phyloP scores from a whole-genome alignment of 164 flowering plant genomes.

The Warburgia ugandensis region DNA sequence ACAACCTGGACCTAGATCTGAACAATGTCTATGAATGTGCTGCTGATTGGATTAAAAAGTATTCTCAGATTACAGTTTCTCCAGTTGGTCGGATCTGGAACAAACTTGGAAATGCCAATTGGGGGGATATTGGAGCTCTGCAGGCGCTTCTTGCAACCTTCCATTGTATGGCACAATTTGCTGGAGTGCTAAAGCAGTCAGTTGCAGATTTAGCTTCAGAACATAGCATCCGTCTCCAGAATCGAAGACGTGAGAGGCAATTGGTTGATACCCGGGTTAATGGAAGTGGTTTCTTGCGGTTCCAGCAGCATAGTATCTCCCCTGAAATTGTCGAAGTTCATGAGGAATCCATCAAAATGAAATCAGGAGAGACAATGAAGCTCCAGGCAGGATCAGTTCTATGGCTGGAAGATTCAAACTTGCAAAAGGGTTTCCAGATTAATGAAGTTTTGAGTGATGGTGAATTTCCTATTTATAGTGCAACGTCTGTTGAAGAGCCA shows the following conservation, averaged over 20 bases:
- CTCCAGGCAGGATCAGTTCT: constrained; percentile 67
- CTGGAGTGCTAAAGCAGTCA: constrained; percentile 64
- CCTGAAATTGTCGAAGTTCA: constrained; percentile 81
- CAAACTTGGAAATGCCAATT: constrained; percentile 93
- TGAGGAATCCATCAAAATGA: constrained; percentile 35
- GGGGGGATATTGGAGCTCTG: constrained; percentile 83
- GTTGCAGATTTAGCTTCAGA: constrained; percentile 72
- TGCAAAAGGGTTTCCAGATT: constrained; percentile 62
- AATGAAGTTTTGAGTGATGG: constrained; percentile 40
- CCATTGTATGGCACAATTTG: constrained; percentile 53
- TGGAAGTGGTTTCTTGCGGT: constrained; percentile 47
- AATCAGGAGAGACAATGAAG: constrained; percentile 34
- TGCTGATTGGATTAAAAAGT: constrained; percentile 65
- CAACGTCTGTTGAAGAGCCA: constrained; percentile 57
- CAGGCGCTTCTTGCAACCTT: constrained; percentile 75
- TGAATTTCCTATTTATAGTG: constrained; percentile 43
- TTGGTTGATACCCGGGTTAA: constrained; percentile 35
- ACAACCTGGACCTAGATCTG: constrained; percentile 50
- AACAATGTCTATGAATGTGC: constrained; percentile 58
- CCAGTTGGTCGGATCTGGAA: constrained; percentile 81
- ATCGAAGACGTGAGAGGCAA: constrained; percentile 58
- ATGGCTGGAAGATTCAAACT: constrained; percentile 66
- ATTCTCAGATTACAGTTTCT: constrained; percentile 52
- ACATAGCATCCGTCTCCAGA: constrained; percentile 62
- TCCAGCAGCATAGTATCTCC: constrained; percentile 40